Conservation (phyloP, 768 basidiomycete species). For the Rhodosporidiobolus odoratus region DNA sequence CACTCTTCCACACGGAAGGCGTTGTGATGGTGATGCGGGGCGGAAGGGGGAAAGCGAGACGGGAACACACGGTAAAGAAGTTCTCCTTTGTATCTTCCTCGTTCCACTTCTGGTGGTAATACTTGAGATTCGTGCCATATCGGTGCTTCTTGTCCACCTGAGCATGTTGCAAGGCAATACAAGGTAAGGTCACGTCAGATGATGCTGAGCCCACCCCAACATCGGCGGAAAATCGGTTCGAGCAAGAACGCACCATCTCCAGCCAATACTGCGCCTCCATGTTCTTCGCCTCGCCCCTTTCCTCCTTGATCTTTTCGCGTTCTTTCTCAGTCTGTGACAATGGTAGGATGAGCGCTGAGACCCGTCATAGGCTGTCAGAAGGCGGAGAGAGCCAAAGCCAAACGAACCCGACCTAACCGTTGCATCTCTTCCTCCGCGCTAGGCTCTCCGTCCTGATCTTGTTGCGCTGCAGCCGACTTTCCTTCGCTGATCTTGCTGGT, state of each 20-base stretch:
- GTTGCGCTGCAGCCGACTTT: background rate
- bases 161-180: conserved; percentile 3
- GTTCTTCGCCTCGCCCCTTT: conserved; percentile 9
- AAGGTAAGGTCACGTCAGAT: background rate
- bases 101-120: conserved; percentile 42
- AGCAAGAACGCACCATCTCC: conserved; percentile 17
- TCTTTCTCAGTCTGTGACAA: conserved; percentile 20
- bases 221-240: background rate
- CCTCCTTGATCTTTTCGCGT: conserved; percentile 15
- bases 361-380: background rate
- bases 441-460: conserved; percentile 1
- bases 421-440: conserved; percentile 29
- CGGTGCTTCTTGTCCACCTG: conserved; percentile 29
- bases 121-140: conserved; percentile 40
- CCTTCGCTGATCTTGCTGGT: conserved; percentile 11
- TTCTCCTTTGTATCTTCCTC: conserved; percentile 46
- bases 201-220: background rate
- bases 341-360: no score
- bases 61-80: conserved; percentile 44
- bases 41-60: background rate
- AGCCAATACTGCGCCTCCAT: conserved; percentile 41
- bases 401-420: conserved; percentile 8
- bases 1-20: no score
- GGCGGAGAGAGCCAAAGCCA: background rate
- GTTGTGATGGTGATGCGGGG: background rate